phyloP scores from a whole-genome alignment of 2,329 filamentous ascomycete species.

The Diaporthe citriasiana region DNA sequence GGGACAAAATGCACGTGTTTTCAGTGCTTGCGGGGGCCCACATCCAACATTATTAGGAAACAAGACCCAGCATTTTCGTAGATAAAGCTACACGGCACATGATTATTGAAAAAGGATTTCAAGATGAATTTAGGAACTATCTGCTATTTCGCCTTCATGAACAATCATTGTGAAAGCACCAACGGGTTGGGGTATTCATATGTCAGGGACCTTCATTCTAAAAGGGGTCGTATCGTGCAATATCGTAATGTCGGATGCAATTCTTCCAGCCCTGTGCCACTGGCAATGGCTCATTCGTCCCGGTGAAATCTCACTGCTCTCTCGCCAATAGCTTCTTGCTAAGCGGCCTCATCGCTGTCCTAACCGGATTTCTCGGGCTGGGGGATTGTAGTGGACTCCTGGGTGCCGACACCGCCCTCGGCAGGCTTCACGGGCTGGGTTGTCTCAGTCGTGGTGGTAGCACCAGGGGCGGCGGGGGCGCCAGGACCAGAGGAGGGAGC shows the following conservation, averaged over 20 bases:
- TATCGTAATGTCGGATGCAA: slow-evolving; percentile 38
- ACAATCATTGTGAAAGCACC: slow-evolving; percentile 13
- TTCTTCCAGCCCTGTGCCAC: slow-evolving; percentile 18
- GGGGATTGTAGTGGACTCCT: slow-evolving; percentile 42
- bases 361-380: slow-evolving; percentile 41
- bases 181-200: slow-evolving; percentile 36
- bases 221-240: slow-evolving; percentile 31
- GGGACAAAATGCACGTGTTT: neutral
- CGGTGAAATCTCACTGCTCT: slow-evolving; percentile 25
- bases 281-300: neutral
- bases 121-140: slow-evolving; percentile 25
- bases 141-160: slow-evolving; percentile 20
- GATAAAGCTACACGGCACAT: neutral
- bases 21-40: neutral
- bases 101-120: neutral
- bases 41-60: neutral
- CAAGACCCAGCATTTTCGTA: neutral
- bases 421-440: slow-evolving; percentile 39
- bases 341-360: slow-evolving; percentile 11
- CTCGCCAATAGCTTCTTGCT: slow-evolving; percentile 8
- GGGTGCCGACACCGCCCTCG: slow-evolving; percentile 39
- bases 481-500: slow-evolving; percentile 39
- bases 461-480: slow-evolving; percentile 44
- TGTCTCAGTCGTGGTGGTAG: slow-evolving; percentile 43
- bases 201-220: slow-evolving; percentile 31